These are phyloP conservation scores for Conticribra guillardii DNA, from an alignment of 108 stramenopile genomes.

Conservation along the genomic window DNA sequence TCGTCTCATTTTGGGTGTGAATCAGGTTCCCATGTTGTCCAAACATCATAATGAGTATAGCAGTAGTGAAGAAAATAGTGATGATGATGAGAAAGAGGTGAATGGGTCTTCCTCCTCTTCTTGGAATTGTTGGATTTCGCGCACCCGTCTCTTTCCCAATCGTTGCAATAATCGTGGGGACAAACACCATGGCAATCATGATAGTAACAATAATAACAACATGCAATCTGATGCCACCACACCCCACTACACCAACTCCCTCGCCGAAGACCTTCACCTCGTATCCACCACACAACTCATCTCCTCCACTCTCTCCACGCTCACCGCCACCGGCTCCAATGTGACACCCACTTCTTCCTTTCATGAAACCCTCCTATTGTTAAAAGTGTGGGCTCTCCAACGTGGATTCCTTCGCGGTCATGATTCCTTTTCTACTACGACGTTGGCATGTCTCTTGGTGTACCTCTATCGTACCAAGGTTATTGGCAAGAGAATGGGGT, in stretches of 20 bases:
- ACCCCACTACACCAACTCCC: conserved; percentile 71
- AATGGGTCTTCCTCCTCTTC: no score
- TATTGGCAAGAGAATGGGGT: conserved; percentile 72
- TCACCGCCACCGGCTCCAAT: neutral
- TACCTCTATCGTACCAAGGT: conserved; percentile 75
- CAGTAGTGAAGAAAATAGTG: conserved; percentile 10
- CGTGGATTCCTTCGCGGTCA: conserved; percentile 79
- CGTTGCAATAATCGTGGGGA: conserved; percentile 64
- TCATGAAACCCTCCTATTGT: conserved; percentile 60
- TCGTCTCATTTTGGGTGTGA: conserved; percentile 76
- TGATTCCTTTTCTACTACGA: conserved; percentile 72
- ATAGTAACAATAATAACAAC: neutral
- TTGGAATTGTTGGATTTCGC: conserved; percentile 69
- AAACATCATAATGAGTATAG: conserved; percentile 3
- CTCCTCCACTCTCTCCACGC: conserved; percentile 20
- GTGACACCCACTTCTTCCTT: conserved; percentile 44
- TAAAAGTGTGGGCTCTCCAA: conserved; percentile 87
- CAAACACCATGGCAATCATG: neutral
- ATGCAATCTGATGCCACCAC: conserved; percentile 6
- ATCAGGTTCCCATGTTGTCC: conserved; percentile 14
- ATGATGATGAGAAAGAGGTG: conserved; percentile 20
- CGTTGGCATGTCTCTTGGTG: conserved; percentile 58
- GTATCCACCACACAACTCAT: conserved; percentile 52
- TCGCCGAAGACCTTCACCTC: conserved; percentile 61
- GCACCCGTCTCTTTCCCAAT: conserved; percentile 79